These are phyloP conservation scores for Saturnispora hagleri DNA, from an alignment of 805 yeast genomes.

Conservation along the genomic window DNA sequence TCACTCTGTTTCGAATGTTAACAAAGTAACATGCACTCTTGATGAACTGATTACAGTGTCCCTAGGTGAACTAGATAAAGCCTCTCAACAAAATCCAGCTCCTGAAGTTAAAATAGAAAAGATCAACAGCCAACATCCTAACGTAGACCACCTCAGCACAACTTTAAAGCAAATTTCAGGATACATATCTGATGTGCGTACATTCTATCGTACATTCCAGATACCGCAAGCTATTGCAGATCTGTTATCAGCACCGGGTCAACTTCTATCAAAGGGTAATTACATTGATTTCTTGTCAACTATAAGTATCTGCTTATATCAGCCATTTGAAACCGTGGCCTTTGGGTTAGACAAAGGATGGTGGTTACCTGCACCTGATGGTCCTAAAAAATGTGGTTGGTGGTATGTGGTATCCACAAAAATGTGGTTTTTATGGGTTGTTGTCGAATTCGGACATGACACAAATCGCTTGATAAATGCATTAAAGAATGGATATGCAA, in stretches of 20 bases:
- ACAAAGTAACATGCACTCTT: background rate
- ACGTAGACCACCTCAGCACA: background rate
- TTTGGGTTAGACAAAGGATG: slow-evolving; percentile 28
- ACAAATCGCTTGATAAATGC: slow-evolving; percentile 3
- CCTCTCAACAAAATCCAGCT: background rate
- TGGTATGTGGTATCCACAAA: slow-evolving; percentile 26
- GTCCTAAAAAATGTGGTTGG: slow-evolving; percentile 14
- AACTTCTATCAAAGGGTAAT: slow-evolving; percentile 5
- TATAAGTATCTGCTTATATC: slow-evolving; percentile 18
- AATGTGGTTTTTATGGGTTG: slow-evolving; percentile 29
- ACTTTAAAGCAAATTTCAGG: slow-evolving; percentile 21
- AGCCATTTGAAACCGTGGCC: slow-evolving; percentile 29
- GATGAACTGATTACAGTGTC: background rate
- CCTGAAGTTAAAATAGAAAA: background rate
- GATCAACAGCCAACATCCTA: background rate
- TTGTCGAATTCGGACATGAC: slow-evolving; percentile 22
- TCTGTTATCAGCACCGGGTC: slow-evolving; percentile 3
- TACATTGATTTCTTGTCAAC: slow-evolving; percentile 12
- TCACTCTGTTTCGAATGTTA: background rate
- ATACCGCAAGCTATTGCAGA: slow-evolving; percentile 19
- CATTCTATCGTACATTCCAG: slow-evolving; percentile 30
- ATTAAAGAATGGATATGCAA: background rate
- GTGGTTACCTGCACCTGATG: slow-evolving; percentile 17
- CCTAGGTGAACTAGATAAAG: background rate
- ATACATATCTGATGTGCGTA: slow-evolving; percentile 28